Conservation (phyloP, 108 stramenopile genomes). For the Conticribra weissflogii region DNA sequence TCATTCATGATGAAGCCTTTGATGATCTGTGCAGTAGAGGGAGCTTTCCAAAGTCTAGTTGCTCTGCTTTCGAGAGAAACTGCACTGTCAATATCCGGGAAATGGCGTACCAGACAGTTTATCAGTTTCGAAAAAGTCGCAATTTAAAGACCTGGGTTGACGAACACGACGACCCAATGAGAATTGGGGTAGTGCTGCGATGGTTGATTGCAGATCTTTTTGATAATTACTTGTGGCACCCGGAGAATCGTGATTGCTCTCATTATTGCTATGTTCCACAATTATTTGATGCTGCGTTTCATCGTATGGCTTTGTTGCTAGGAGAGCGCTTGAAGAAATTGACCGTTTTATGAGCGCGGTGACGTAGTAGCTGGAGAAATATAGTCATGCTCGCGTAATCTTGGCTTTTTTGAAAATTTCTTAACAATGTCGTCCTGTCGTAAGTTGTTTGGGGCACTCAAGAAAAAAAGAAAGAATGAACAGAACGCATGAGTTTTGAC, state of each 20-base stretch:
- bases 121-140: background rate
- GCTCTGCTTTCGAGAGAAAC: background rate
- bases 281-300: constrained; percentile 17
- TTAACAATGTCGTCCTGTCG: too few species aligned
- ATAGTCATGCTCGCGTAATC: too few species aligned
- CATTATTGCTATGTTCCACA: constrained; percentile 15
- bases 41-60: background rate
- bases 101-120: constrained; percentile 6
- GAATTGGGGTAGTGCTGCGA: background rate
- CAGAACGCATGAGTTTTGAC: too few species aligned
- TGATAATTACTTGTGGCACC: constrained; percentile 1
- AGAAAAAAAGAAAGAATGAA: too few species aligned
- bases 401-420: too few species aligned
- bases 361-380: too few species aligned
- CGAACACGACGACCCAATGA: background rate
- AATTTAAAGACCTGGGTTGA: background rate
- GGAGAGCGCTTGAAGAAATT: too few species aligned
- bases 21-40: constrained; percentile 1
- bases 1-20: constrained; percentile 9
- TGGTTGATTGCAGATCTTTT: constrained; percentile 15
- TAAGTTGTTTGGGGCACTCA: too few species aligned
- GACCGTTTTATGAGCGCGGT: too few species aligned
- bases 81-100: constrained; percentile 6
- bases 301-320: constrained; percentile 16
- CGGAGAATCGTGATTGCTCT: background rate